phyloP scores from a whole-genome alignment of 805 yeast species.

The Schwanniomyces sp. region DNA sequence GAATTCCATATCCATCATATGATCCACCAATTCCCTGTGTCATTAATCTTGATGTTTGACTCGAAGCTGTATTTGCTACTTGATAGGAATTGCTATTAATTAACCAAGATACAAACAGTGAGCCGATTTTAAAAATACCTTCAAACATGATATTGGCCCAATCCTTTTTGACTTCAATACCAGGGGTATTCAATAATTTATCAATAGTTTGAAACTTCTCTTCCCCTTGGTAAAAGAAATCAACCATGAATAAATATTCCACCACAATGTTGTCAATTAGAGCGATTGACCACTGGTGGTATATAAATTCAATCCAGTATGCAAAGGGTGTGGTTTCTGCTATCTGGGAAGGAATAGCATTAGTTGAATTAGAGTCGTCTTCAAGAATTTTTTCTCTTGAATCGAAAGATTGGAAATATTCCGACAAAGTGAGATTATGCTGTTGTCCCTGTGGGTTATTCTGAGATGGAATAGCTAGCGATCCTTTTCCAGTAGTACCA shows the following conservation, averaged over 20 bases:
- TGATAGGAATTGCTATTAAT: slow-evolving; percentile 37
- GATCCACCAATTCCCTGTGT: slow-evolving; percentile 29
- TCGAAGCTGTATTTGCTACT: slow-evolving; percentile 37
- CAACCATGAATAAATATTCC: slow-evolving; percentile 71
- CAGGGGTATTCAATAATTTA: slow-evolving; percentile 9
- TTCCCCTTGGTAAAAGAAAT: slow-evolving; percentile 59
- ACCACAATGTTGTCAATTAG: slow-evolving; percentile 73
- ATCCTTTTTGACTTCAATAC: slow-evolving; percentile 12
- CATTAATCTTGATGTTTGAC: slow-evolving; percentile 22
- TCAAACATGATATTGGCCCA: slow-evolving; percentile 41
- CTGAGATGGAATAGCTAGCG: not conserved
- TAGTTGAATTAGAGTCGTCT: slow-evolving; percentile 42
- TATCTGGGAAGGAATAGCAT: slow-evolving; percentile 77
- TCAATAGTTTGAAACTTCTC: slow-evolving; percentile 31
- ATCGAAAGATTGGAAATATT: slow-evolving; percentile 53
- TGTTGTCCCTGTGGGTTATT: slow-evolving; percentile 7
- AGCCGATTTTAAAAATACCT: slow-evolving; percentile 39
- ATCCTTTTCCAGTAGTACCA: not conserved
- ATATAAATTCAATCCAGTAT: slow-evolving; percentile 72
- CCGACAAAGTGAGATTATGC: slow-evolving; percentile 35
- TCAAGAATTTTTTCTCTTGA: slow-evolving; percentile 59
- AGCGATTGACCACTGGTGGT: slow-evolving; percentile 70
- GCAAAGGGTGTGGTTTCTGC: slow-evolving; percentile 73
- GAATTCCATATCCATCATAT: slow-evolving; percentile 75
- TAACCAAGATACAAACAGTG: slow-evolving; percentile 47